Evolutionary conservation across 2,329 filamentous ascomycete species (phyloP), one percentile per base, ranked within the genome.

Genomic region (Penicillium sumatraense): DNA sequence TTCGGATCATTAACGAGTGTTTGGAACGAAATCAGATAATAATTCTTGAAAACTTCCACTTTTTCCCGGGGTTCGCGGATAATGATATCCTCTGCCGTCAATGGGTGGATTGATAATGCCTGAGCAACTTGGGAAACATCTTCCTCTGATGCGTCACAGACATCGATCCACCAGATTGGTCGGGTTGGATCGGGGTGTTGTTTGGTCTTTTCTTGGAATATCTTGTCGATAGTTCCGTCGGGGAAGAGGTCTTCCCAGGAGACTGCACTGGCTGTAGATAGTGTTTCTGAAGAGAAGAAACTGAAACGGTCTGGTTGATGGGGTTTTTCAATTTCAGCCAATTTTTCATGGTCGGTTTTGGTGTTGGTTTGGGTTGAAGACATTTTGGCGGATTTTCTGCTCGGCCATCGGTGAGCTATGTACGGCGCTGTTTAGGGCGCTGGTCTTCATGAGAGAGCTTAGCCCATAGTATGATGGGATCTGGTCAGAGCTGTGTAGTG

Each of bases 11-110:
- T 62, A 83, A 89, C 80, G 95, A 98, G 5, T 0, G 93, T 96
- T 50, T 93, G 87, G 81, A 98, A 97, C 69, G 90, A 96, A 42
- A 96, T 90, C 72, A 99, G 96, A 76, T 98, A 99, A 78, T 99
- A 99, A 20, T 91, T 90, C 14, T 89, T 89, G 77, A 98, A 98
- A 14, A 98, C 83, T 73, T 99, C 95, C 54, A 99, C 96, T 80
- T 99, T 98, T 78, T 98, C 95, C 24, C 95, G 91, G 2, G 92
- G 88, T 73, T 98, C 95, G 68, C 96, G 91, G 0, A 91, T 95
- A 49, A 87, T 88, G 62, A 99, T 96, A 77, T 98, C 95, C 75
- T 99, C 95, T 23, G 92, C 89, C 0, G 95, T 98, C 71, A 98
- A 79, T 10, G 93, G 93, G 74, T 98, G 95, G 46, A 98, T 89